phyloP scores from a whole-genome alignment of 306 rosid species.

The Dryas alaskensis region DNA sequence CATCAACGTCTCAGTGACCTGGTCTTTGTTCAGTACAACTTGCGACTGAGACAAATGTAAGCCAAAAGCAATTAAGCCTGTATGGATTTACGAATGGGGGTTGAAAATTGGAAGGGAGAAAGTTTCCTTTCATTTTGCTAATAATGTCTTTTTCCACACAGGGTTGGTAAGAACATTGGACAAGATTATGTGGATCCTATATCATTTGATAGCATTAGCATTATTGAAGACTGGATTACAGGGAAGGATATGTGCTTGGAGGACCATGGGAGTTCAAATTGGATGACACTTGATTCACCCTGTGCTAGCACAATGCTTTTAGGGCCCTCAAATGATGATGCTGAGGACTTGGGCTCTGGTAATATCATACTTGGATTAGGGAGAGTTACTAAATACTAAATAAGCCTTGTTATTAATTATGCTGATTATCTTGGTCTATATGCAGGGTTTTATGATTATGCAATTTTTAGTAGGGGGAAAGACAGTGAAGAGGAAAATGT shows the following conservation, averaged over 20 bases:
- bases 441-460: slow-evolving; percentile 78
- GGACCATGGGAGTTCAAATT: slow-evolving; percentile 54
- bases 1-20: slow-evolving; percentile 78
- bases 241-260: slow-evolving; percentile 49
- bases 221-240: slow-evolving; percentile 68
- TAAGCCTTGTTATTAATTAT: slow-evolving; percentile 8
- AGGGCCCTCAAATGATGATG: slow-evolving; percentile 56
- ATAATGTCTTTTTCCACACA: slow-evolving; percentile 27
- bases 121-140: slow-evolving; percentile 15
- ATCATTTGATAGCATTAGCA: slow-evolving; percentile 45
- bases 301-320: slow-evolving; percentile 46
- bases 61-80: slow-evolving; percentile 9
- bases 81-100: slow-evolving; percentile 20
- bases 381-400: slow-evolving; percentile 1
- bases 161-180: slow-evolving; percentile 47
- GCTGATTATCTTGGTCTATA: slow-evolving; percentile 26
- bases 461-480: slow-evolving; percentile 49
- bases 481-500: slow-evolving; percentile 51
- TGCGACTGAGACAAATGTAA: slow-evolving; percentile 43
- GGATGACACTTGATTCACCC: slow-evolving; percentile 63
- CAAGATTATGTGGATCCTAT: slow-evolving; percentile 59
- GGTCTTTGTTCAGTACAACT: slow-evolving; percentile 58
- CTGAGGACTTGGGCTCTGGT: slow-evolving; percentile 70
- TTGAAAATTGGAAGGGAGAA: slow-evolving; percentile 15
- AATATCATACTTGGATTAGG: slow-evolving; percentile 19